Evolutionary conservation across 2,329 filamentous ascomycete species (phyloP).

Genomic region (Pseudogymnoascus pannorum): DNA sequence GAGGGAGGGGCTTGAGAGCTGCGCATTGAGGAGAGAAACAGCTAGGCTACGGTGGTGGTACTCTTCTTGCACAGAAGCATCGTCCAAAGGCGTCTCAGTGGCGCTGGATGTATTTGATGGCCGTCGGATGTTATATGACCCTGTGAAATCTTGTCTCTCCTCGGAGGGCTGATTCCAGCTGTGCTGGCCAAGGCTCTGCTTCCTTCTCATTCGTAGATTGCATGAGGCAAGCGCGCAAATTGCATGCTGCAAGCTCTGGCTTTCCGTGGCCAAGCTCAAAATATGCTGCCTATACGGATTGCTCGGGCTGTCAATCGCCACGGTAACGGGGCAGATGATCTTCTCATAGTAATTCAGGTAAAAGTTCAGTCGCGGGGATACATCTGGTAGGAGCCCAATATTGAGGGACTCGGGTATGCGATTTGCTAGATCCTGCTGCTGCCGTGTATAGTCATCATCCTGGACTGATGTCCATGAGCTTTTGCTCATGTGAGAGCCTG

Average conservation of each 20-base stretch:
- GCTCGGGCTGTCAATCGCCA: constrained; percentile 76
- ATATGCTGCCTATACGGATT: constrained; percentile 86
- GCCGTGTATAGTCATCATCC: constrained; percentile 20
- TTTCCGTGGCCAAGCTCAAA: constrained; percentile 67
- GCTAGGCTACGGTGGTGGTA: constrained; percentile 75
- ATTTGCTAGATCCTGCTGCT: background rate
- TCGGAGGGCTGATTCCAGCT: constrained; percentile 34
- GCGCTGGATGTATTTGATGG: constrained; percentile 23
- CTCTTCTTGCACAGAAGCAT: constrained; percentile 64
- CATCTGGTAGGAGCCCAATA: constrained; percentile 37
- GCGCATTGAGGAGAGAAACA: constrained; percentile 74
- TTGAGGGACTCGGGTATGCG: background rate
- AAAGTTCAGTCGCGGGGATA: constrained; percentile 74
- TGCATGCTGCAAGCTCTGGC: constrained; percentile 81
- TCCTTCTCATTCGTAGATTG: constrained; percentile 79
- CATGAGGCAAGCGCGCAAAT: constrained; percentile 85
- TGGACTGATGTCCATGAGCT: constrained; percentile 26
- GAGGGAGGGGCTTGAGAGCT: constrained; percentile 67
- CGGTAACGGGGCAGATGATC: constrained; percentile 84
- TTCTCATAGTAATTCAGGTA: constrained; percentile 92
- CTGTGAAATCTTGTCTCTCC: constrained; percentile 24
- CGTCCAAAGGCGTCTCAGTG: constrained; percentile 39
- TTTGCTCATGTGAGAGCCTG: background rate
- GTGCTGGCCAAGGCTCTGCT: constrained; percentile 52
- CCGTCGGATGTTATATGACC: constrained; percentile 13